Base-by-base conservation (phyloP, 2,329 filamentous ascomycete species). In the Fusarium falciforme region DNA sequence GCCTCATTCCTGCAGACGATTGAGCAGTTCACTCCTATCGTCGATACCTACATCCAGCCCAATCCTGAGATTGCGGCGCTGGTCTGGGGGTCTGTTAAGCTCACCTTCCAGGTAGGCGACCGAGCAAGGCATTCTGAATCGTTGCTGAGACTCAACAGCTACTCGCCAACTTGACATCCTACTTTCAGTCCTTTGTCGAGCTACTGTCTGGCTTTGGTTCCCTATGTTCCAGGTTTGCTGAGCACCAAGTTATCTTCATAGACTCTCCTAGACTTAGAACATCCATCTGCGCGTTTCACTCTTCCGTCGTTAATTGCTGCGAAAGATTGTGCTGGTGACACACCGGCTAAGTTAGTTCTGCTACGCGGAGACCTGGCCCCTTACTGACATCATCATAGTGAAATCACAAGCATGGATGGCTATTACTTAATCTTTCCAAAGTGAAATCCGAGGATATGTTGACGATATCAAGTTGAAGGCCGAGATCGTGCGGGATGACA, bases 111-210 rank as follows among this genome's bases (percentile, higher is more conserved):
- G 52, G 73, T 72, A 67, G n/a, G n/a, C n/a, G n/a, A n/a, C n/a
- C n/a, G n/a, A 6, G 14, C 20, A 20, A 17, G 27, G 8, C 5
- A 17, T 57, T 2, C 12, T 20, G 49, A 8, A 54, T 11, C 0
- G n/a, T 33, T 54, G 16, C 27, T 54, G 10, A 57, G n/a, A 7
- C 22, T 10, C 2, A 9, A 22, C 2, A 74, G 71, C 4, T 73
- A 6, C 72, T 76, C 0, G 73, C 70, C 14, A 76, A 75, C 29
- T 72, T 76, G 11, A 55, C 72, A 1, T 69, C 72, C 1, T 76
- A 76, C 16, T 75, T 76, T 2, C 40, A 69, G n/a, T 69, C 73
- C 1, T 75, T 75, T 29, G 73, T 75, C 0, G 67, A 75, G 6
- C 61, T 73, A 0, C 16, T 75, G 0, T 12, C 68, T 1, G 73